These are phyloP conservation scores for Pythium folliculosum DNA, from an alignment of 352 stramenopile genomes.

Conservation along the genomic window DNA sequence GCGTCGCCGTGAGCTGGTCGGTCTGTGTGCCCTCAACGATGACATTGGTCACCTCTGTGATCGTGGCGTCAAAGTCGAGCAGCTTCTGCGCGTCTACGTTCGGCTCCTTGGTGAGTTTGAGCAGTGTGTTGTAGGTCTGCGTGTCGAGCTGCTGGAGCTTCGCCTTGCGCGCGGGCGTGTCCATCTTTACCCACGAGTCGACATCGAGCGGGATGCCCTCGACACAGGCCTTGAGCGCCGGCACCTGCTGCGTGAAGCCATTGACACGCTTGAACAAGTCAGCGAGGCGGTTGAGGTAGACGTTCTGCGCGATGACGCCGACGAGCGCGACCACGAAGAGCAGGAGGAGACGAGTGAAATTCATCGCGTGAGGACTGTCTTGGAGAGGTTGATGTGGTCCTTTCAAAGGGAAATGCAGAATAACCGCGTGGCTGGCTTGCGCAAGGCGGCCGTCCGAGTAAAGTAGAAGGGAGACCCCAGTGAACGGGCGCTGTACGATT, in stretches of 20 bases:
- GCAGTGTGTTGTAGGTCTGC: not conserved
- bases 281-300: slow-evolving; percentile 2
- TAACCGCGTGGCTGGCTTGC: too few relatives aligned
- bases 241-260: not conserved
- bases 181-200: not conserved
- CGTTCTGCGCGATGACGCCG: slow-evolving; percentile 7
- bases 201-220: slow-evolving; percentile 4
- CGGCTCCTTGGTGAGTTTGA: not conserved
- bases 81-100: not conserved
- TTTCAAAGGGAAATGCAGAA: too few relatives aligned
- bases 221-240: not conserved
- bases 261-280: slow-evolving; percentile 4
- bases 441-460: too few relatives aligned
- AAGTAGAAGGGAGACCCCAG: too few relatives aligned
- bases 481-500: too few relatives aligned
- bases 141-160: not conserved
- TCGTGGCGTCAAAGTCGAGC: not conserved
- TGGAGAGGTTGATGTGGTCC: too few relatives aligned
- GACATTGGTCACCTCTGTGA: not conserved
- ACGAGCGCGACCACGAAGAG: slow-evolving; percentile 4
- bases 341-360: not conserved
- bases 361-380: slow-evolving; percentile 16
- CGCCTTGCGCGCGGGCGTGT: not conserved
- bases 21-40: slow-evolving; percentile 2
- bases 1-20: not conserved